Evolutionary conservation across 2,329 filamentous ascomycete genomes (phyloP).

Genomic region (Ophiostoma montium): DNA sequence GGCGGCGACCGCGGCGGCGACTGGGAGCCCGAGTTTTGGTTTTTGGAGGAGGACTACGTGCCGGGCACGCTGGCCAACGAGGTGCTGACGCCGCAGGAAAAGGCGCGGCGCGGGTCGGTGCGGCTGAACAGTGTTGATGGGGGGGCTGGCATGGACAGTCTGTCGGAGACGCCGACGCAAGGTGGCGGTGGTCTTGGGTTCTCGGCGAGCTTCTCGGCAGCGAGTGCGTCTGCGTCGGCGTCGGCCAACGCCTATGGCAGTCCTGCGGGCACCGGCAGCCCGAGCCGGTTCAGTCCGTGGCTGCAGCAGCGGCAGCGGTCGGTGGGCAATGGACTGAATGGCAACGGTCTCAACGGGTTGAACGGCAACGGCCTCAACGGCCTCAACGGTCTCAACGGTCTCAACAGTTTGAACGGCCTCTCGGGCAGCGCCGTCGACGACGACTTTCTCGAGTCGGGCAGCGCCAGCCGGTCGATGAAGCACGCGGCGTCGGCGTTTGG

Average conservation of each 20-base stretch:
- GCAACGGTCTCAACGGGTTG: background rate
- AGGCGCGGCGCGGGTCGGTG: conserved; percentile 48
- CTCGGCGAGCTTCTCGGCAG: background rate
- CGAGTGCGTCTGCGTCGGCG: background rate
- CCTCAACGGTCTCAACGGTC: conserved; percentile 24
- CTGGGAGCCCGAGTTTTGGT: conserved; percentile 57
- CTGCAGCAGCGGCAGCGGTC: conserved; percentile 20
- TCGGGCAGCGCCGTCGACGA: conserved; percentile 20
- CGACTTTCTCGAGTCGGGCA: conserved; percentile 26
- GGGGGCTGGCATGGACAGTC: conserved; percentile 20
- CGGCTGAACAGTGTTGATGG: conserved; percentile 21
- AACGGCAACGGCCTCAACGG: background rate
- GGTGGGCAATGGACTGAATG: background rate
- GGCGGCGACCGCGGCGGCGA: conserved; percentile 35
- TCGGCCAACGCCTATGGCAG: conserved; percentile 37
- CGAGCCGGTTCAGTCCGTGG: conserved; percentile 47
- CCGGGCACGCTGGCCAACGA: conserved; percentile 54
- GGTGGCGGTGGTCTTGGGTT: background rate
- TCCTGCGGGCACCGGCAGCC: conserved; percentile 32
- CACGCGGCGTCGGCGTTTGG: conserved; percentile 44
- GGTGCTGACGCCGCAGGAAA: conserved; percentile 51
- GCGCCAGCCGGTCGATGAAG: conserved; percentile 23
- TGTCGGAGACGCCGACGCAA: conserved; percentile 3
- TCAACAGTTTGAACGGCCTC: conserved; percentile 23
- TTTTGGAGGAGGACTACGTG: conserved; percentile 73